phyloP scores from a whole-genome alignment of 2,329 filamentous ascomycete genomes.

The Aspergillus sp. region DNA sequence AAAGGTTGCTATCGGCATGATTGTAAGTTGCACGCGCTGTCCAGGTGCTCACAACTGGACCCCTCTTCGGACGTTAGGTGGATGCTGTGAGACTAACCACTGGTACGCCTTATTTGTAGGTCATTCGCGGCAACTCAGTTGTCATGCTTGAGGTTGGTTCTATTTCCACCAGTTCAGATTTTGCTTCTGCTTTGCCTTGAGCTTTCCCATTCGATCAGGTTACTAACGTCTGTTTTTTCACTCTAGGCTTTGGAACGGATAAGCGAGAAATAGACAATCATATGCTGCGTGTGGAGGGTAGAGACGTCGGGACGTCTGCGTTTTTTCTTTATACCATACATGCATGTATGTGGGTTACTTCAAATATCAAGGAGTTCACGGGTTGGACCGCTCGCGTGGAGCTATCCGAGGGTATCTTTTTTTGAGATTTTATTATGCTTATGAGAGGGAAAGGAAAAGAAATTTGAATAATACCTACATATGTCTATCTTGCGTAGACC shows the following conservation, averaged over 20 bases:
- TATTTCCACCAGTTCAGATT: neutral
- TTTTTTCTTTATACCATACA: slow-evolving; percentile 10
- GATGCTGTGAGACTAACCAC: slow-evolving; percentile 7
- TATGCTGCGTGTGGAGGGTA: neutral
- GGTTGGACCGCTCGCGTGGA: slow-evolving; percentile 34
- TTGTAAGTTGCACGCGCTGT: slow-evolving; percentile 56
- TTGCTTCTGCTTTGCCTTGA: neutral
- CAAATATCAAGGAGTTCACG: slow-evolving; percentile 39
- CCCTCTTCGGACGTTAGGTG: neutral
- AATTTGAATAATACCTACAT: slow-evolving; percentile 2
- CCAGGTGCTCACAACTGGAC: neutral
- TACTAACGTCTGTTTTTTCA: neutral
- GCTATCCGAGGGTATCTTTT: slow-evolving; percentile 27
- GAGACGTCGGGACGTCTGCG: slow-evolving; percentile 15
- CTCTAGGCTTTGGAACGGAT: slow-evolving; percentile 43
- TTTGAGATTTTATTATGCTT: slow-evolving; percentile 16
- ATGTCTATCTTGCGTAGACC: neutral
- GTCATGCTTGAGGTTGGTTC: slow-evolving; percentile 82
- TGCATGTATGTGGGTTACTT: slow-evolving; percentile 20
- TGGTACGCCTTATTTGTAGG: slow-evolving; percentile 49
- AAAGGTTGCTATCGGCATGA: slow-evolving; percentile 88
- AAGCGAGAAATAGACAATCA: slow-evolving; percentile 36
- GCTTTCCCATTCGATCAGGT: neutral
- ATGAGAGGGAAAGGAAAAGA: slow-evolving; percentile 10
- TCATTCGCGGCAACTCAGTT: slow-evolving; percentile 96